Percentiles rank a stretch among this genome's conserved stretches.
phyloP scores from a whole-genome alignment of 2,329 filamentous ascomycete genomes.

The Coleophoma cylindrospora region DNA sequence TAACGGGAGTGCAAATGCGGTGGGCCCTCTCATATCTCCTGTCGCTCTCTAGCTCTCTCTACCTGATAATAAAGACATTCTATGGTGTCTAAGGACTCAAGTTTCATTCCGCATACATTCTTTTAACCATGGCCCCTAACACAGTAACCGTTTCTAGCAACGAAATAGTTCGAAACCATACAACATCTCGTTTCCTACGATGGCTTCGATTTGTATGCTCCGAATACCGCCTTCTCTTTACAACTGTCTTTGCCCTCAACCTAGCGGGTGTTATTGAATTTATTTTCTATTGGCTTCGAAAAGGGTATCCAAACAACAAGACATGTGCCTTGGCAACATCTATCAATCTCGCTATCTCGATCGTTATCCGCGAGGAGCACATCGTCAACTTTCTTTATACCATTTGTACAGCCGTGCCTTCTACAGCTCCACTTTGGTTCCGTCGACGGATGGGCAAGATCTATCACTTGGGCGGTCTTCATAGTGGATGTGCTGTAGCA shows the following conservation, averaged over 20 bases:
- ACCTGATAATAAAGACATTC: too few relatives aligned
- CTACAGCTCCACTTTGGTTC: conserved; percentile 37
- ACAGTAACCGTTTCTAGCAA: too few relatives aligned
- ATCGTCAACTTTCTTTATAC: conserved; percentile 44
- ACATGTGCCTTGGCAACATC: conserved; percentile 26
- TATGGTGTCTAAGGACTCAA: too few relatives aligned
- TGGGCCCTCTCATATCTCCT: too few relatives aligned
- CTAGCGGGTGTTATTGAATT: conserved; percentile 12
- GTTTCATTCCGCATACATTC: too few relatives aligned
- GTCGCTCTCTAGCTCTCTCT: too few relatives aligned
- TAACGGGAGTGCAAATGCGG: too few relatives aligned
- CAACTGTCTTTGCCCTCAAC: conserved; percentile 30
- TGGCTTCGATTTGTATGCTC: conserved; percentile 1
- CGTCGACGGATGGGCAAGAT: conserved; percentile 40
- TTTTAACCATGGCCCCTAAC: too few relatives aligned
- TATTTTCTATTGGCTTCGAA: conserved; percentile 7
- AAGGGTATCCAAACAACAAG: conserved; percentile 2
- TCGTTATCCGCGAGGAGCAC: conserved; percentile 44
- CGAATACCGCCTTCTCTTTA: conserved; percentile 30
- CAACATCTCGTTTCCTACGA: too few relatives aligned
- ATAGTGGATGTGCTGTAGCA: conserved; percentile 42
- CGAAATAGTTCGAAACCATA: too few relatives aligned
- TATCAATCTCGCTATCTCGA: conserved; percentile 39
- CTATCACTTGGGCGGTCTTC: conserved; percentile 45
- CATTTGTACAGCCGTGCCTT: conserved; percentile 37